Conservation (phyloP, 2,329 filamentous ascomycete genomes). For the Sodiomyces alkalinus region DNA sequence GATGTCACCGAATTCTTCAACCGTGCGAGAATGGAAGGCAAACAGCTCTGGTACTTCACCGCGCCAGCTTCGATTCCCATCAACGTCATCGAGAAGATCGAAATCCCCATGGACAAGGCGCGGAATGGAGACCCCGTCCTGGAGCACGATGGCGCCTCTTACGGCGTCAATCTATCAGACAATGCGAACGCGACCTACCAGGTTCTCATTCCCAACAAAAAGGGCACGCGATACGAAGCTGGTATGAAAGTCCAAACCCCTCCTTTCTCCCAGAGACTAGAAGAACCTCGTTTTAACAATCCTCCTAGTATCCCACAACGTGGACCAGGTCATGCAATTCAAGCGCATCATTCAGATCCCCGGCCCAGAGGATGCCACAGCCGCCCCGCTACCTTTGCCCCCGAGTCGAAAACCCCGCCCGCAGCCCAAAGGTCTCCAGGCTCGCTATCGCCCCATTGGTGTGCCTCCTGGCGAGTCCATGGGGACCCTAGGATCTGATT, state of each 20-base stretch:
- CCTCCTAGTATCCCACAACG: constrained; percentile 17
- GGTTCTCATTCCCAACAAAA: constrained; percentile 43
- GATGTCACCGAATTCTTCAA: constrained; percentile 40
- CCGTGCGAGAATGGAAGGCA: constrained; percentile 45
- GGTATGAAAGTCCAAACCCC: constrained; percentile 23
- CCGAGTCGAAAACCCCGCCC: constrained; percentile 37
- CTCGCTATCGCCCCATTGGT: constrained; percentile 54
- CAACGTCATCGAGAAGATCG: constrained; percentile 47
- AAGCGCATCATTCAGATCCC: constrained; percentile 45
- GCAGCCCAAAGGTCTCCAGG: constrained; percentile 52
- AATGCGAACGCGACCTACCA: constrained; percentile 34
- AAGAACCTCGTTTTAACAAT: neutral
- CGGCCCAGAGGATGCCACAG: constrained; percentile 16
- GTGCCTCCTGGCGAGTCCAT: constrained; percentile 19
- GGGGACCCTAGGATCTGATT: constrained; percentile 24
- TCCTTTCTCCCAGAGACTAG: no score
- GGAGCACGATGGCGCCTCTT: constrained; percentile 48
- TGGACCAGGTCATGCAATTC: constrained; percentile 49
- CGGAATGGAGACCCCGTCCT: constrained; percentile 38
- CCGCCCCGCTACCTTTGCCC: constrained; percentile 24
- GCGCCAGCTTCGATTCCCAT: constrained; percentile 57
- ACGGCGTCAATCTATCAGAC: constrained; percentile 40
- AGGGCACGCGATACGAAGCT: constrained; percentile 36
- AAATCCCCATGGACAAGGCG: constrained; percentile 41
- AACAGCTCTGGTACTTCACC: constrained; percentile 71